Conservation (phyloP, 306 rosid species). For the Vigna nakashimae region DNA sequence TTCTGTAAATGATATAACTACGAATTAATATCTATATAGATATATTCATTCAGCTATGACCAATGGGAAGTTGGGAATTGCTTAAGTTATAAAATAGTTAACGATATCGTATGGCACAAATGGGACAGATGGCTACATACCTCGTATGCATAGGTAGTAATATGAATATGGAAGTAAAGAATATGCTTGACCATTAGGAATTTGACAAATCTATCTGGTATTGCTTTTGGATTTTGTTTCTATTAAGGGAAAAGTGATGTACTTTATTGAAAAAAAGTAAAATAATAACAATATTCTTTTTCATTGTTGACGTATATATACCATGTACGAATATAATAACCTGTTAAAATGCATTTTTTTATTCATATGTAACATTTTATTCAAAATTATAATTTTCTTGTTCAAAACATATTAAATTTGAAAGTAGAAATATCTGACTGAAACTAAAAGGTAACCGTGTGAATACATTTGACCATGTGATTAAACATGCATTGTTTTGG, state of each 20-base stretch:
- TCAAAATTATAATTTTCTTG: background rate
- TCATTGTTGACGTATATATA: background rate
- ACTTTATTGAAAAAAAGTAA: background rate
- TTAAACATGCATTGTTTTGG: background rate
- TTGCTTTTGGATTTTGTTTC: background rate
- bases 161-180: background rate
- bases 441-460: background rate
- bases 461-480: background rate
- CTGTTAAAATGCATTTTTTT: background rate
- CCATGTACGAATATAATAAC: no score
- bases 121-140: background rate
- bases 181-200: background rate
- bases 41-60: background rate
- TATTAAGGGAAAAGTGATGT: background rate
- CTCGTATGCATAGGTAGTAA: background rate
- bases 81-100: background rate
- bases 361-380: background rate
- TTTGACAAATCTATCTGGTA: constrained; percentile 3
- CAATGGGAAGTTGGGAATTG: background rate
- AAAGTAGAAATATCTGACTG: background rate
- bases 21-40: background rate
- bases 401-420: background rate
- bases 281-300: no score
- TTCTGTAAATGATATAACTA: background rate
- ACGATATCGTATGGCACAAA: background rate